A percentile compares a stretch with the other conserved stretches of the same genome.
Evolutionary conservation across 345 rosid genomes (phyloP).

Genomic region (Populus euphratica): DNA sequence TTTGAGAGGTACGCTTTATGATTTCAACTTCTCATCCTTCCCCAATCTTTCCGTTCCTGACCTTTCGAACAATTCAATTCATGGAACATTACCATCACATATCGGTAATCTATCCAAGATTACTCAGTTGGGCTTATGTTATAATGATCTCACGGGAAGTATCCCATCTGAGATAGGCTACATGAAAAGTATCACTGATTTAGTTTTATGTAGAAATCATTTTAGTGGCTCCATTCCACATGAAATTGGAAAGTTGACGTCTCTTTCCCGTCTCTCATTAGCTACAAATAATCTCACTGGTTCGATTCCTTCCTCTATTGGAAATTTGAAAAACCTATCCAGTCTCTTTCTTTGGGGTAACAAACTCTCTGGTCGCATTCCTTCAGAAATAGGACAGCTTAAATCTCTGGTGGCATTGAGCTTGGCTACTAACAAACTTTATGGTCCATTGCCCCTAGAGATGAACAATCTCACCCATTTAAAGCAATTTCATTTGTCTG

Average conservation of each 20-base stretch:
- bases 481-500: neutral
- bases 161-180: neutral
- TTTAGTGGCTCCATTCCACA: neutral
- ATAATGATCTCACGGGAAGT: neutral
- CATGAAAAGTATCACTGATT: neutral
- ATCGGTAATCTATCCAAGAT: constrained; percentile 4
- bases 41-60: neutral
- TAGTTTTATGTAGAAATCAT: neutral
- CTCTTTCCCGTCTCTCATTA: too few species aligned
- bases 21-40: neutral
- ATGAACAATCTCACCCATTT: neutral
- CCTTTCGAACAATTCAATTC: neutral
- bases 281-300: neutral
- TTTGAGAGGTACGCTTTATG: constrained; percentile 13
- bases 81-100: constrained; percentile 5
- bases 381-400: neutral
- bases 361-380: neutral
- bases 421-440: neutral
- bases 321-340: too few species aligned
- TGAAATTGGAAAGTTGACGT: neutral
- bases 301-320: neutral
- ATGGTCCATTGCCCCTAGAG: neutral
- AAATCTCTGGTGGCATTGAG: neutral
- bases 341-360: neutral
- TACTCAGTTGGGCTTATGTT: neutral